Evolutionary conservation across 805 yeast genomes (phyloP), one percentile per base, ranked within the genome.

Genomic region (Saccharomycopsis malanga): DNA sequence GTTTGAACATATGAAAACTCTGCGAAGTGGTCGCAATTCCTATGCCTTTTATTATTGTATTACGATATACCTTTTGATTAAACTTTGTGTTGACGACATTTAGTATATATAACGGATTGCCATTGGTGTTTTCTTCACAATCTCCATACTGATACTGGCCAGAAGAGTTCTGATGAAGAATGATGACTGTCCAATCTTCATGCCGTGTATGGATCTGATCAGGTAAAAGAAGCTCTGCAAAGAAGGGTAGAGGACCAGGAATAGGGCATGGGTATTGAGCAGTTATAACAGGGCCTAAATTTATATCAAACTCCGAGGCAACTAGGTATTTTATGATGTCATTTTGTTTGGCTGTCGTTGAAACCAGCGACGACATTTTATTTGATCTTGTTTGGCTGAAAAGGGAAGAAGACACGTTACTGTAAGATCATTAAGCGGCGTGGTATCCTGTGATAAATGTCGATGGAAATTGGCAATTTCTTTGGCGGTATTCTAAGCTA

Each of bases 241-340:
- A 65, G 45, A 66, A 71, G n/a, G 60, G 61, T 40, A 71, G 34
- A 17, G 39, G 46, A 5, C 70, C 70, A 0, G 74, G 63, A 2
- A 68, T 59, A 40, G 57, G 58, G 12, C 57, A 49, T 0, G 94
- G 91, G 44, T 73, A 70, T 57, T 81, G 88, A 54, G 75, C 74
- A 44, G 68, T 68, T 27, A 87, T 63, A 3, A 75, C 67, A 0
- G 93, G 81, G 0, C 96, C 96, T 46, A 77, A 69, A 56, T 76
- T 81, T 53, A 81, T 77, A 60, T 87, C 93, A 61, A 87, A 88
- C 63, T 84, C 89, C 1, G 91, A 84, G 4, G 87, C 72, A 27
- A 87, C 37, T 32, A 41, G 17, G 34, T 42, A 30, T 23, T 45
- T 32, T 24, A 45, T 27, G 4, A 45, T 21, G 25, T 14, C 30